Evolutionary conservation across 805 yeast species (phyloP), one percentile per base, ranked within the genome.

Genomic region (Metschnikowia noctiluminum): DNA sequence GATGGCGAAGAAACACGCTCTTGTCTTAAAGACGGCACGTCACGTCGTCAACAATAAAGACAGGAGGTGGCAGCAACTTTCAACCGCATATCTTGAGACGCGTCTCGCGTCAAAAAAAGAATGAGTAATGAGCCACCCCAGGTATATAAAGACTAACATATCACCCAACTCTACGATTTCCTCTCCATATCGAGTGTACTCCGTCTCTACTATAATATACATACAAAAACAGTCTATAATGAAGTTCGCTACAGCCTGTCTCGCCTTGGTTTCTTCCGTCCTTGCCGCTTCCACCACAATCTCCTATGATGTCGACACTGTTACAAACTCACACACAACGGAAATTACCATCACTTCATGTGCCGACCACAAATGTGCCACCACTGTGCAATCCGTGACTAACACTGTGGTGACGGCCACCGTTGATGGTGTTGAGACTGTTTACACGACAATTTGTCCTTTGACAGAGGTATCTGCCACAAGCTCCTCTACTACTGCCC

Each of bases 311-410:
- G 43, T 49, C 42, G 51, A 47, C 26, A 46, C 53, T 34, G 62
- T 61, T 48, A 60, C 64, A 46, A 35, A 54, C 39, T 26, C 41
- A 43, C 46, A 50, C 40, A 64, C 74, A 51, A 65, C 66, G 35
- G 59, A 58, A 38, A 58, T 60, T 51, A 62, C 66, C 52, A 56
- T 62, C 58, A 62, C 63, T 46, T 59, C 65, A 30, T 61, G 64
- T 42, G 49, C 61, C 43, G 49, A 58, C 53, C 30, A 61, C 45
- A 50, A 42, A 16, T 61, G 65, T 43, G 48, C 52, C 37, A 54
- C 57, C 45, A 48, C 62, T 30, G 59, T 47, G 34, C 49, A 48
- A 35, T 41, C 55, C n/a, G 51, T 52, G 45, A 43, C 51, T 9
- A 48, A 46, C 28, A 45, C 58, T 35, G 49, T 50, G 7, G 57